Conservation (phyloP, 2,329 filamentous ascomycete genomes). For the Colletotrichum camelliae region DNA sequence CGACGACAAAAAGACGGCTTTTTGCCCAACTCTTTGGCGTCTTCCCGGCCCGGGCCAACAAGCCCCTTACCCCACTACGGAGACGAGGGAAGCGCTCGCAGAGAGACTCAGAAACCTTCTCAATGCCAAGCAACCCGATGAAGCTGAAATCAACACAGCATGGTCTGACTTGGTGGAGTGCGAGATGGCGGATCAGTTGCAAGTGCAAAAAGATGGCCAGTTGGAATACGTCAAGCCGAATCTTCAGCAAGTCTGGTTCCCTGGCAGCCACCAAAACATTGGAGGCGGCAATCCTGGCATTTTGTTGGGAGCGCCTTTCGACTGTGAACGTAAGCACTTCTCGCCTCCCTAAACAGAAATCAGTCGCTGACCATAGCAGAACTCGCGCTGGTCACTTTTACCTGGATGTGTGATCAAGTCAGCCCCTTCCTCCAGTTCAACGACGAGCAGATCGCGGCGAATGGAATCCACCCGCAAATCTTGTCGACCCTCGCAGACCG, state of each 20-base stretch:
- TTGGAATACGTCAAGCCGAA: background rate
- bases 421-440: background rate
- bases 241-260: constrained; percentile 17
- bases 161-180: background rate
- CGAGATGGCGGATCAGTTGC: background rate
- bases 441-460: background rate
- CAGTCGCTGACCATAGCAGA: background rate
- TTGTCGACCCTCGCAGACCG: background rate
- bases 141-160: background rate
- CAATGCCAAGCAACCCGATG: background rate
- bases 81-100: background rate
- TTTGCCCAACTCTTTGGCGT: background rate
- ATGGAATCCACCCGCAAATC: background rate
- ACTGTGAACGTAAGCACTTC: constrained; percentile 1
- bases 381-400: constrained; percentile 16
- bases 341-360: background rate
- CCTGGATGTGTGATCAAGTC: constrained; percentile 21
- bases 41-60: background rate
- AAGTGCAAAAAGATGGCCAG: background rate
- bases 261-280: constrained; percentile 9
- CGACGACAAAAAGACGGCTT: background rate
- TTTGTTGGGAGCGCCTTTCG: background rate
- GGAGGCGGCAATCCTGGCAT: constrained; percentile 4
- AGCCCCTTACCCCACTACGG: background rate
- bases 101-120: background rate